Percentiles rank a stretch among this genome's conserved stretches.
phyloP scores from a whole-genome alignment of 768 basidiomycete species.

The Russula emetica region DNA sequence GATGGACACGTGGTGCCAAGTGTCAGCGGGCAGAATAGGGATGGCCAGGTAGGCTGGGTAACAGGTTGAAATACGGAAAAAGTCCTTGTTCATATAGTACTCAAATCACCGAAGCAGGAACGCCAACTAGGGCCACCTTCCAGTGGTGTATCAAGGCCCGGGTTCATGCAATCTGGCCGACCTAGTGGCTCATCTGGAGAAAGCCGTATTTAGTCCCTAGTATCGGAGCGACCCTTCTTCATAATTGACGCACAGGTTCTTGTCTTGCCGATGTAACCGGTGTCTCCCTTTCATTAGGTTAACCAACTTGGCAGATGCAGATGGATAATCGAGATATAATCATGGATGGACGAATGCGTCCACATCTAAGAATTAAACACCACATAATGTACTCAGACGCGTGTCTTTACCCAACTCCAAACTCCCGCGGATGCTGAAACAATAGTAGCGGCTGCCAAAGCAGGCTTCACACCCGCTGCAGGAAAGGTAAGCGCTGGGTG shows the following conservation, averaged over 20 bases:
- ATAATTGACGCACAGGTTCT: constrained; percentile 10
- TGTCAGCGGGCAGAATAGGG: constrained; percentile 19
- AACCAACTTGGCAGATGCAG: constrained; percentile 8
- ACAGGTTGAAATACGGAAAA: constrained; percentile 10
- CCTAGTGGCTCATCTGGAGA: constrained; percentile 18
- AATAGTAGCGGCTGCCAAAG: constrained; percentile 81
- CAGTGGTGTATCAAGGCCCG: constrained; percentile 11
- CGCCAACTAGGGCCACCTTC: constrained; percentile 12
- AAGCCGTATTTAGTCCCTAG: constrained; percentile 14
- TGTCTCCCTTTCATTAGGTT: constrained; percentile 19
- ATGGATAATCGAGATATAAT: constrained; percentile 19
- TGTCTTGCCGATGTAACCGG: constrained; percentile 20
- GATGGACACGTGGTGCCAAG: constrained; percentile 6
- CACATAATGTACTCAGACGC: constrained; percentile 55
- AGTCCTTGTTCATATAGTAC: constrained; percentile 22
- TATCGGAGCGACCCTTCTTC: constrained; percentile 1
- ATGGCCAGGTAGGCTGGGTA: constrained; percentile 15
- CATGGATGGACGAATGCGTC: constrained; percentile 27
- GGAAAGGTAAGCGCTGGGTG: constrained; percentile 34
- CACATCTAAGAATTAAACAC: constrained; percentile 41
- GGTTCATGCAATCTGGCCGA: constrained; percentile 19
- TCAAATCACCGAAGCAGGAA: constrained; percentile 23
- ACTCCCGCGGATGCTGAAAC: constrained; percentile 86
- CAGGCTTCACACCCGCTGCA: constrained; percentile 87
- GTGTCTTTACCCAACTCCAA: constrained; percentile 94